Percentiles rank a stretch among this genome's conserved stretches.
phyloP scores from a whole-genome alignment of 805 yeast genomes.

The Candida railenensis region DNA sequence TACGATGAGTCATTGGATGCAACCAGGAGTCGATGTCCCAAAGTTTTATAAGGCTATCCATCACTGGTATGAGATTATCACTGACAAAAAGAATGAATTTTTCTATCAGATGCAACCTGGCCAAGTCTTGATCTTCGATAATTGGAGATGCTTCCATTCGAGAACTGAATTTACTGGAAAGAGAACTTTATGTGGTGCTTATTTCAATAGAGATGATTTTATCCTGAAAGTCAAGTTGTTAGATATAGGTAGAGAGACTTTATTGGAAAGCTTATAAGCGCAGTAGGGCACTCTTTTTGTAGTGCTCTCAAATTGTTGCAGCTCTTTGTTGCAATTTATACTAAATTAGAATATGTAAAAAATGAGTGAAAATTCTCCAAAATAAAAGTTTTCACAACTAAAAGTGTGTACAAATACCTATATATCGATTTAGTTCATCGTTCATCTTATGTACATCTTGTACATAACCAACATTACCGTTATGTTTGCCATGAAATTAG shows the following conservation, averaged over 20 bases:
- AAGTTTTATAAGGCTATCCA: conserved; percentile 57
- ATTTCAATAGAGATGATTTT: conserved; percentile 67
- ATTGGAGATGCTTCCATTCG: conserved; percentile 72
- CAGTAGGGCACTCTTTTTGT: too few relatives aligned
- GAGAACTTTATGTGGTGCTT: conserved; percentile 72
- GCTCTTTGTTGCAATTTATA: neutral
- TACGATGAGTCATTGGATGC: conserved; percentile 49
- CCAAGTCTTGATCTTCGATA: conserved; percentile 64
- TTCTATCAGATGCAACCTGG: conserved; percentile 62
- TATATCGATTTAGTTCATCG: too few relatives aligned
- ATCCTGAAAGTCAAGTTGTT: conserved; percentile 41
- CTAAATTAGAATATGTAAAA: too few relatives aligned
- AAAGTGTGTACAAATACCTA: too few relatives aligned
- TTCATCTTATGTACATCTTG: too few relatives aligned
- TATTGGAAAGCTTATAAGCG: conserved; percentile 28
- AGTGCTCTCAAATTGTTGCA: too few relatives aligned
- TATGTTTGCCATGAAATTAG: too few relatives aligned
- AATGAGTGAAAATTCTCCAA: too few relatives aligned
- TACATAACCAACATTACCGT: too few relatives aligned
- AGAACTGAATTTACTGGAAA: conserved; percentile 66
- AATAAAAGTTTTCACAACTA: too few relatives aligned
- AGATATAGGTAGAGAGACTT: conserved; percentile 47
- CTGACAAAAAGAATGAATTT: conserved; percentile 48
- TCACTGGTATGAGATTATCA: conserved; percentile 54
- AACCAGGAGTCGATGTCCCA: conserved; percentile 46